Evolutionary conservation across 257 asterid species (phyloP).

Genomic region (Haberlea rhodopensis): DNA sequence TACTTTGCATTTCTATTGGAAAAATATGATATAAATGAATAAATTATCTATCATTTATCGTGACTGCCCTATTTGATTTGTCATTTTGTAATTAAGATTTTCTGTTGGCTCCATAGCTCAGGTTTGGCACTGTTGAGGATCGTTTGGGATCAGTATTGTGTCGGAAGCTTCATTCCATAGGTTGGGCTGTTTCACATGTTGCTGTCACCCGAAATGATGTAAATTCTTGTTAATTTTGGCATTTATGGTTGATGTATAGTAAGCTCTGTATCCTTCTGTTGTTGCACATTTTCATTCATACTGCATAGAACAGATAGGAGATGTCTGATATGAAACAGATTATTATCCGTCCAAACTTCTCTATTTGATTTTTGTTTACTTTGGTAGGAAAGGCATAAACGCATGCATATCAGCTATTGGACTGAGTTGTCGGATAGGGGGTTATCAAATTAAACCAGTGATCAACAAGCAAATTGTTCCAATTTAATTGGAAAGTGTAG

Average conservation of each 20-base stretch:
- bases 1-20: slow-evolving; percentile 21
- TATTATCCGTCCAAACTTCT: too few relatives aligned
- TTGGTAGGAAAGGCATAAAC: not conserved
- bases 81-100: slow-evolving; percentile 38
- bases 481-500: too few relatives aligned
- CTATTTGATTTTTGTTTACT: not conserved
- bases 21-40: not conserved
- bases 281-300: not conserved
- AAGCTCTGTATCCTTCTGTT: not conserved
- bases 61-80: slow-evolving; percentile 19
- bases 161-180: slow-evolving; percentile 64
- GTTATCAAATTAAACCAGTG: too few relatives aligned
- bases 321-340: not conserved
- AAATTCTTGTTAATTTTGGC: slow-evolving; percentile 30
- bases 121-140: slow-evolving; percentile 90
- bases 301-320: not conserved
- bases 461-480: not conserved
- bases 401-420: not conserved
- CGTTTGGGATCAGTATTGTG: slow-evolving; percentile 55
- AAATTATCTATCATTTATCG: not conserved
- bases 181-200: slow-evolving; percentile 69
- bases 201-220: slow-evolving; percentile 68
- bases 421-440: not conserved
- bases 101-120: slow-evolving; percentile 84
- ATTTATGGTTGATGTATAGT: not conserved